Conservation (phyloP, 345 rosid species). For the Sonneratia alba region DNA sequence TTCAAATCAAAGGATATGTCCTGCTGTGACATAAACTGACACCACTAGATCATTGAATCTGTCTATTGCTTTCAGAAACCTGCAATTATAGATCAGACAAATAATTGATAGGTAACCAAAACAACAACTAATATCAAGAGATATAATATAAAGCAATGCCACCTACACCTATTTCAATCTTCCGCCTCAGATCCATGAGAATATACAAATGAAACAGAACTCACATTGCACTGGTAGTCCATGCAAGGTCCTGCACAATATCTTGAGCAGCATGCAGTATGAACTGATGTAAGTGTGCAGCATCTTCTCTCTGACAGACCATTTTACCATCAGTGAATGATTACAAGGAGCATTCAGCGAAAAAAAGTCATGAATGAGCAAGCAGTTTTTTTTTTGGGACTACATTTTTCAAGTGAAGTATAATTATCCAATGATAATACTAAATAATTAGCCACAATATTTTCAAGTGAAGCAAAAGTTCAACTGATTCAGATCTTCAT, state of each 20-base stretch:
- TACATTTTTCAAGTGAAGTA: background rate
- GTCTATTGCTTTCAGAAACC: slow-evolving; percentile 91
- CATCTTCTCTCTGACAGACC: slow-evolving; percentile 86
- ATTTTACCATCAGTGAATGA: slow-evolving; percentile 4
- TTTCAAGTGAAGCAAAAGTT: background rate
- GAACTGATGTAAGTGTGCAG: slow-evolving; percentile 91
- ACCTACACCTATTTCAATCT: background rate
- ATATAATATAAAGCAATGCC: background rate
- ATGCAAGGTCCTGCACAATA: slow-evolving; percentile 90
- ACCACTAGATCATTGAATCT: slow-evolving; percentile 88
- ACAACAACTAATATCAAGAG: background rate
- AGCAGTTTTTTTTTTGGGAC: background rate
- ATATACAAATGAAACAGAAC: slow-evolving; percentile 11
- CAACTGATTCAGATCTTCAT: background rate
- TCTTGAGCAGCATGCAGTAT: slow-evolving; percentile 89
- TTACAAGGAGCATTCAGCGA: background rate
- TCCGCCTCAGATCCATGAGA: background rate
- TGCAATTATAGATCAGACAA: slow-evolving; percentile 13
- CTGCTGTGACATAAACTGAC: slow-evolving; percentile 91
- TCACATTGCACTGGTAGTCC: slow-evolving; percentile 98
- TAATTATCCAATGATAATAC: background rate
- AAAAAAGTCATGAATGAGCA: background rate
- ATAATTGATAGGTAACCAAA: background rate
- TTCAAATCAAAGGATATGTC: slow-evolving; percentile 73
- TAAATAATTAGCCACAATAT: background rate